Base-by-base conservation (phyloP, 2,329 filamentous ascomycete genomes). In the Arthroderma sp. region DNA sequence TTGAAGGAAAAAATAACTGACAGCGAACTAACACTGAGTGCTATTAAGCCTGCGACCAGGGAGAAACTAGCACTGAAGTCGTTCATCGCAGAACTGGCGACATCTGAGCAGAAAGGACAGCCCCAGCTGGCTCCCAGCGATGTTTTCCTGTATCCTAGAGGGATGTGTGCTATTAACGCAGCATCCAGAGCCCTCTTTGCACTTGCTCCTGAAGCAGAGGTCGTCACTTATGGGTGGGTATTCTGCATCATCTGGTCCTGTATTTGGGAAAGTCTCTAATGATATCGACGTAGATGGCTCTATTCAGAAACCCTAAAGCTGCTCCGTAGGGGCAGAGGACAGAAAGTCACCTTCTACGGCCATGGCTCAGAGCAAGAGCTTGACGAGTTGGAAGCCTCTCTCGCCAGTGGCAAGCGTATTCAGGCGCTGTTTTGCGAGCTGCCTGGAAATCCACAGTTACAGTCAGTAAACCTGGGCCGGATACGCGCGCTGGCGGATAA, bases 381-480 rank as follows among this genome's bases (percentile, higher is more conserved):
- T 4, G 50, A 51, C 42, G 30, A 50, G 30, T 36, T 51, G 29
- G 47, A 53, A 40, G 38, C 41, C 5, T 48, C 42, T 36, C 39
- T 50, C 9, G 40, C 33, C n/a, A 34, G 33, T 30, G 50, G 50
- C 15, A 36, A 30, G 36, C 42, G 36, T n/a, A 50, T 53, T 11
- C 31, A 38, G 11, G 71, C 70, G 47, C 57, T 69, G 5, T 68
- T 71, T 51, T 62, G 68, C 7, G 75, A 80, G 56, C 68, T 71
- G 44, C 69, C 70, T 2, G 63, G 62, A 9, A 73, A 74, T 52
- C 70, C 70, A 2, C 54, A 71, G 2, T 48, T 71, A 22, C 57
- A 60, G 31, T 67, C 64, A 29, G 59, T 65, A 1, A 61, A 74
- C 51, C 51, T 74, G 27, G 44, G 43, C 8, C 51, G 60, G 11